Evolutionary conservation across 352 stramenopile species (phyloP), one percentile per base, ranked within the genome.

Genomic region (Phytophthora boehmeriae): DNA sequence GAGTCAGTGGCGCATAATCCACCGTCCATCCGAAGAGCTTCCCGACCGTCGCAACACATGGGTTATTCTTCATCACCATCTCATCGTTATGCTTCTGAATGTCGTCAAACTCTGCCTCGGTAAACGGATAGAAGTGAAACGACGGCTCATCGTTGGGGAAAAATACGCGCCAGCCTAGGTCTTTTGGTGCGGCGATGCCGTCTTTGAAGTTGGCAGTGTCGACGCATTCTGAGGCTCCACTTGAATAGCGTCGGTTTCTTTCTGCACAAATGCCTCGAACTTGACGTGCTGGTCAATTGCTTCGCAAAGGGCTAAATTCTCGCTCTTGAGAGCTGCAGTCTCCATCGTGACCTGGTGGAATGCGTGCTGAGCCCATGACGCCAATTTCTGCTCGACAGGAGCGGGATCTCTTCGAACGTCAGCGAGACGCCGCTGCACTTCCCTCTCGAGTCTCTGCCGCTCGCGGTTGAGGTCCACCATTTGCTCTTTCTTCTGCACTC

Each of bases 121-220:
- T 46, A 38, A 68, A 63, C 20, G 52, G 52, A 20, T 11, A 51
- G 23, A 63, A 68, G 59, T 54, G 44, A 30, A 68, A 68, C 5
- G 59, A 55, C 11, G 58, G 23, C 13, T 38, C 49, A 4, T 14
- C 11, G 2, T 54, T 34, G 22, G 38, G 45, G 39, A 62, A 63
- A 3, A 22, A 9, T 8, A 53, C 46, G 4, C 43, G 25, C 43
- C 46, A 54, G 13, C 50, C 43, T n/a, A 25, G 38, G 20, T 4
- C 19, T 44, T 16, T 44, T 44, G 38, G 19, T 44, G 38, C 14
- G n/a, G 5, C 13, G 38, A 16, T 20, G 22, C 6, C 3, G 16
- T 17, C 6, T 44, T 17, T 8, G n/a, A n/a, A n/a, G n/a, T n/a
- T n/a, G n/a, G n/a, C n/a, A n/a, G n/a, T 42, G 35, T 19, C 35